A percentile compares a stretch with the other conserved stretches of the same genome.
Conservation (phyloP, 2,329 filamentous ascomycete genomes). For the Bipolaris sorokiniana region DNA sequence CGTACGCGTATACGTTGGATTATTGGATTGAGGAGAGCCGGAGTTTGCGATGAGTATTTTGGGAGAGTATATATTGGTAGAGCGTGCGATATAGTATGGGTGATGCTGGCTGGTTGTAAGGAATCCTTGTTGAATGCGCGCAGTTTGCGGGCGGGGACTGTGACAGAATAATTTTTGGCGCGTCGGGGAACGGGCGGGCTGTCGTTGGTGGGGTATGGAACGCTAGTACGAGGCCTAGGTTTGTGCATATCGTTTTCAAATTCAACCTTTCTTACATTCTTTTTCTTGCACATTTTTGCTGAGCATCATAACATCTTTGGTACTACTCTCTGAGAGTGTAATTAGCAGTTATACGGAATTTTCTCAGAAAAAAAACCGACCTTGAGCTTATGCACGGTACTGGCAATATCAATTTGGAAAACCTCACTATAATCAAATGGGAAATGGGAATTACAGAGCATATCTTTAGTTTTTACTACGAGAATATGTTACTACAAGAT, state of each 20-base stretch:
- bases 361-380: no score
- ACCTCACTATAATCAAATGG: no score
- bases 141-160: not conserved
- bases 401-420: no score
- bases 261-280: not conserved
- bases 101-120: not conserved
- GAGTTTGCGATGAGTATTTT: no score
- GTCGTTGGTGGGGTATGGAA: not conserved
- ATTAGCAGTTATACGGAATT: not conserved
- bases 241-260: constrained; percentile 22
- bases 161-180: constrained; percentile 11
- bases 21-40: not conserved
- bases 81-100: not conserved
- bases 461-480: no score
- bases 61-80: not conserved
- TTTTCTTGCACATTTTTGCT: not conserved
- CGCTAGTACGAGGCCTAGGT: constrained; percentile 22
- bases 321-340: not conserved
- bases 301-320: not conserved
- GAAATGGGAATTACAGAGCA: no score
- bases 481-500: not conserved
- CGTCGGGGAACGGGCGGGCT: constrained; percentile 13
- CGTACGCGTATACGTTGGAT: not conserved
- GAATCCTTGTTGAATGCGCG: not conserved
- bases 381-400: no score